Percentiles rank a stretch among this genome's conserved stretches.
Evolutionary conservation across 2,329 filamentous ascomycete species (phyloP).

Genomic region (Cercospora canescens): DNA sequence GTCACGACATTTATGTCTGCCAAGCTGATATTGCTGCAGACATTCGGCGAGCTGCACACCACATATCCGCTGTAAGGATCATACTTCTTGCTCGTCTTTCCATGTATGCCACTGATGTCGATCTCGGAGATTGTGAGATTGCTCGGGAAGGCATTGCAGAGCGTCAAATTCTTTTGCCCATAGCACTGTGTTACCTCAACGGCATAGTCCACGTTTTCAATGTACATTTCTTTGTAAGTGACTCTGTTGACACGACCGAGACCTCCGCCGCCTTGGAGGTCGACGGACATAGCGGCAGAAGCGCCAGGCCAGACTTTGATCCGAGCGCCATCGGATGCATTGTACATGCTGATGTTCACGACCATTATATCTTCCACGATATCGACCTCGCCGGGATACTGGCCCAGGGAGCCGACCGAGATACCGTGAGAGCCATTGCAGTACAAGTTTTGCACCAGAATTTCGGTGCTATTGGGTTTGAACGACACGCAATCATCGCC

Average conservation of each 20-base stretch:
- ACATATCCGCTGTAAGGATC: constrained; percentile 45
- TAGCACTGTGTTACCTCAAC: constrained; percentile 68
- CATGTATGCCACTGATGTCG: constrained; percentile 57
- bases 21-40: constrained; percentile 52
- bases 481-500: constrained; percentile 73
- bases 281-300: constrained; percentile 55
- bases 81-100: constrained; percentile 51
- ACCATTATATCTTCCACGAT: constrained; percentile 67
- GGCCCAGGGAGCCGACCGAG: constrained; percentile 69
- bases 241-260: constrained; percentile 64
- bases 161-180: constrained; percentile 60
- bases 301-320: constrained; percentile 73
- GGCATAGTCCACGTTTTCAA: constrained; percentile 64
- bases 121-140: constrained; percentile 58
- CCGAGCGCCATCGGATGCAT: constrained; percentile 61
- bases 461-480: constrained; percentile 71
- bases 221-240: constrained; percentile 63
- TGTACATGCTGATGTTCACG: constrained; percentile 41
- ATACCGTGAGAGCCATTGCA: constrained; percentile 74
- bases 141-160: constrained; percentile 61
- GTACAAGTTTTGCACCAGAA: constrained; percentile 65
- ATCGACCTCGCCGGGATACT: constrained; percentile 64
- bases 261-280: constrained; percentile 67
- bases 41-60: constrained; percentile 47
- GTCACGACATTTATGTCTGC: constrained; percentile 30